Conservation (phyloP, 495 filamentous ascomycete genomes). For the Hyaloscypha bicolor region DNA sequence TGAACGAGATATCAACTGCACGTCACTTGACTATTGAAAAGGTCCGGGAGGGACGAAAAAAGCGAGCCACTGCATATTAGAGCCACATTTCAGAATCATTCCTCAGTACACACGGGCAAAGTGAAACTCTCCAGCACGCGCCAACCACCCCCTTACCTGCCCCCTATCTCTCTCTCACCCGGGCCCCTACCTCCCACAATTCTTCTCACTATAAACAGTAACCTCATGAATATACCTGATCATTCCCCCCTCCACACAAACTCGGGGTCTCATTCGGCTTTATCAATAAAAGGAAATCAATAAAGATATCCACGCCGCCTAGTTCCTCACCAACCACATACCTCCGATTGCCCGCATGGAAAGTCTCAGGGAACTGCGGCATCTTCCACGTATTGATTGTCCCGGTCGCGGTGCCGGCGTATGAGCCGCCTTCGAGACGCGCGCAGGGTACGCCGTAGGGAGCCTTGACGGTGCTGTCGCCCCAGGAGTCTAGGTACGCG, state of each 20-base stretch:
- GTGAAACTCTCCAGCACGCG: too few relatives aligned
- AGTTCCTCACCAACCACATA: slow-evolving; percentile 50
- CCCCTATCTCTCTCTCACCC: background rate
- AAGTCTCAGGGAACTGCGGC: slow-evolving; percentile 38
- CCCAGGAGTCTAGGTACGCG: slow-evolving; percentile 48
- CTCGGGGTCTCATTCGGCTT: slow-evolving; percentile 34
- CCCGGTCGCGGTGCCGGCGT: slow-evolving; percentile 33
- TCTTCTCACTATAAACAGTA: slow-evolving; percentile 36
- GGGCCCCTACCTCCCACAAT: slow-evolving; percentile 34
- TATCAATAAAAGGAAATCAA: slow-evolving; percentile 44
- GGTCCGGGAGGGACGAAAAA: too few relatives aligned
- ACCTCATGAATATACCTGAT: slow-evolving; percentile 44
- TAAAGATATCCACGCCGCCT: slow-evolving; percentile 46
- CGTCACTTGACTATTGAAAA: too few relatives aligned
- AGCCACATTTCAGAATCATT: too few relatives aligned
- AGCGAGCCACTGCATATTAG: too few relatives aligned
- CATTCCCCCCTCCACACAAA: slow-evolving; percentile 41
- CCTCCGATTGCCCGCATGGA: slow-evolving; percentile 38
- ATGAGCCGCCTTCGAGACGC: slow-evolving; percentile 49
- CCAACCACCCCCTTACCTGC: too few relatives aligned
- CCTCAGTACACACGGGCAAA: too few relatives aligned
- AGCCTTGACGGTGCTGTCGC: slow-evolving; percentile 42
- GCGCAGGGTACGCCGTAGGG: slow-evolving; percentile 50
- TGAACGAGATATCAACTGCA: too few relatives aligned
- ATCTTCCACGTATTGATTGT: slow-evolving; percentile 41